Base-by-base conservation (phyloP, 345 rosid genomes). In the Limnanthes douglasii region DNA sequence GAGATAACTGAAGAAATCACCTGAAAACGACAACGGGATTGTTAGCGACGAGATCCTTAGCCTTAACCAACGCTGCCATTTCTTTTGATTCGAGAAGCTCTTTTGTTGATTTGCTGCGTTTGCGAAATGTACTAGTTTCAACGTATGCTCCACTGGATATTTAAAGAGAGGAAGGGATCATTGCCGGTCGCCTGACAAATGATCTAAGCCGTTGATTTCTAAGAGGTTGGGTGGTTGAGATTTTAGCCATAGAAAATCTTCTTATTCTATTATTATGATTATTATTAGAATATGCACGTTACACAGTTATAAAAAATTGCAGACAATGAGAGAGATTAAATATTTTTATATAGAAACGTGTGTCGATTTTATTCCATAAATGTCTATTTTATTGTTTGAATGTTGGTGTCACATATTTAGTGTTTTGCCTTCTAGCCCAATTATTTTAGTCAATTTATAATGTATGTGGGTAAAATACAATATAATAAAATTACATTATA, bases 11-110 rank as follows among this genome's bases (percentile, higher is more conserved):
- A 10, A 13, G 14, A 34, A 12, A 43, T 7, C 4, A 31, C 86
- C 86, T 75, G 78, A 78, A 83, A 64, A 83, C 86, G 43, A 75
- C 70, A 47, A 78, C 83, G 39, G 78, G 5, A 12, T 78, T 70
- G 45, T 42, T 28, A 29, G 77, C 51, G 11, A 78, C 78, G 21
- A 62, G 22, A 38, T 83, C 80, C 44, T 72, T 55, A 1, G 85
- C 77, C 64, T 74, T 78, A 21, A 48, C 37, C 68, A 41, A 34
- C 19, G n/a, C n/a, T n/a, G 94, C 82, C 85, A 71, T 66, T 21
- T 37, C 40, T 47, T 9, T 18, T 11, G 45, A 26, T 11, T 45
- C 45, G 15, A 3, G 12, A 30, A 41, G 41, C 18, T 37, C n/a
- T 49, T 37, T 10, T 37, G 18, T 45, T 21, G 26, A 12, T 10